These are phyloP conservation scores for Chaetothyriales sp. DNA, from an alignment of 2,329 filamentous ascomycete species.

Conservation along the genomic window DNA sequence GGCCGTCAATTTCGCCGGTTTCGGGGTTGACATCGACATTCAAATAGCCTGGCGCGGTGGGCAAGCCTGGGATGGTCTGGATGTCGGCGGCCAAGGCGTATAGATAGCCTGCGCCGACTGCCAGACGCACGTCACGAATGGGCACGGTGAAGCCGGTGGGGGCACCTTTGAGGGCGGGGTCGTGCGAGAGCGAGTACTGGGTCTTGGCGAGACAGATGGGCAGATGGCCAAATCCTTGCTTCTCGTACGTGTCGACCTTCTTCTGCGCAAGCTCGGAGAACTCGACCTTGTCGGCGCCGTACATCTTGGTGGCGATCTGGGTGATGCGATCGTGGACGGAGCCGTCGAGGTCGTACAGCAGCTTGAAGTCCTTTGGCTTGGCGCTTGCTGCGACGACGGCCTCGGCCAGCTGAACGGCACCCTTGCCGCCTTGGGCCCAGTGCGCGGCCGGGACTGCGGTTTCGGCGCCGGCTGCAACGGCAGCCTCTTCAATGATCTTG, in stretches of 20 bases:
- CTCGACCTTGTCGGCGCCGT: constrained; percentile 77
- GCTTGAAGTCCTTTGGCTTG: constrained; percentile 73
- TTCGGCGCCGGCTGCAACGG: constrained; percentile 79
- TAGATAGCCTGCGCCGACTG: constrained; percentile 85
- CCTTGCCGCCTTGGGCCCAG: constrained; percentile 89
- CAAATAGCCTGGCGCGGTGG: constrained; percentile 86
- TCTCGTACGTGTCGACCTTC: constrained; percentile 90
- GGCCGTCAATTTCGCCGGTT: constrained; percentile 73
- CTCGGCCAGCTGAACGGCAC: constrained; percentile 76
- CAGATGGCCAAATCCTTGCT: constrained; percentile 80
- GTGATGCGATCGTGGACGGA: constrained; percentile 81
- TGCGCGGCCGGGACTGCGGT: constrained; percentile 91
- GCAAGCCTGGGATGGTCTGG: constrained; percentile 91
- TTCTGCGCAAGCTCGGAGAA: constrained; percentile 89
- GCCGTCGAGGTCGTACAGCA: constrained; percentile 70
- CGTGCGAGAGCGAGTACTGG: constrained; percentile 90
- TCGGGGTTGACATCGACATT: constrained; percentile 75
- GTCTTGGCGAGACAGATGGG: constrained; percentile 98
- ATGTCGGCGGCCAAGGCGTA: constrained; percentile 95
- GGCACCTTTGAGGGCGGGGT: constrained; percentile 85
- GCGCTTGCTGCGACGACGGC: constrained; percentile 71
- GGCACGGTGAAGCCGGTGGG: constrained; percentile 89
- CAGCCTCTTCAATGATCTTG: constrained; percentile 75
- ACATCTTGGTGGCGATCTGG: constrained; percentile 82
- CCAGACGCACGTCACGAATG: constrained; percentile 85